phyloP scores from a whole-genome alignment of 2,329 filamentous ascomycete genomes.

The Aspergillus fischeri region DNA sequence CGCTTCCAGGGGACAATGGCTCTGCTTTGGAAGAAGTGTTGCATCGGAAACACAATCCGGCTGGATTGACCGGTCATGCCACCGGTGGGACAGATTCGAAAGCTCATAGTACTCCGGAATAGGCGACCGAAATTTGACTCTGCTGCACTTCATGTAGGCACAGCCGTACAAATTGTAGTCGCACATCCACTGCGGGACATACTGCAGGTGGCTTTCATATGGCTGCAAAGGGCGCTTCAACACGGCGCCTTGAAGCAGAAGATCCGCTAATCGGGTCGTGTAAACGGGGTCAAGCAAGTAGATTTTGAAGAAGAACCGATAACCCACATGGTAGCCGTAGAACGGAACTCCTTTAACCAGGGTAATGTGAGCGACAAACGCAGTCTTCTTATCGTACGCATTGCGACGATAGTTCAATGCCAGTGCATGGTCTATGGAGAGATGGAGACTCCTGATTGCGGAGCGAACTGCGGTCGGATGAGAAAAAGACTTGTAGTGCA shows the following conservation, averaged over 20 bases:
- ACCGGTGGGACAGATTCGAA: conserved; percentile 61
- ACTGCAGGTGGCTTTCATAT: conserved; percentile 90
- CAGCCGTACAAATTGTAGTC: conserved; percentile 98
- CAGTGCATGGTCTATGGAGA: conserved; percentile 86
- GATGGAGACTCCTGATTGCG: conserved; percentile 73
- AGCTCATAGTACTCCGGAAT: conserved; percentile 66
- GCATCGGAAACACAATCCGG: conserved; percentile 58
- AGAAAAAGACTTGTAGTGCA: background rate
- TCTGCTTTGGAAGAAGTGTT: conserved; percentile 66
- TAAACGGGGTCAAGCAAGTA: conserved; percentile 85
- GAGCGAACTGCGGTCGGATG: conserved; percentile 55
- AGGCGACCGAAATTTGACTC: conserved; percentile 68
- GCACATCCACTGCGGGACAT: conserved; percentile 92
- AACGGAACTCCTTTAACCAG: conserved; percentile 91
- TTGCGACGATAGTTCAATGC: conserved; percentile 80
- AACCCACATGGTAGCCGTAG: conserved; percentile 93
- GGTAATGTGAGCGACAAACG: conserved; percentile 84
- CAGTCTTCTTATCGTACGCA: conserved; percentile 61
- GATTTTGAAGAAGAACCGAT: conserved; percentile 86
- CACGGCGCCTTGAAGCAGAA: conserved; percentile 82
- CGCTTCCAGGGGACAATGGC: conserved; percentile 84
- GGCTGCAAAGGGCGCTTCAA: conserved; percentile 82
- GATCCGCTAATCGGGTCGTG: conserved; percentile 81
- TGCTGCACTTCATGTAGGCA: conserved; percentile 71
- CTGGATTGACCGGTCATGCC: conserved; percentile 73